Evolutionary conservation across 441 rosid species (phyloP), one percentile per base, ranked within the genome.

Genomic region (Biscutella auriculata): DNA sequence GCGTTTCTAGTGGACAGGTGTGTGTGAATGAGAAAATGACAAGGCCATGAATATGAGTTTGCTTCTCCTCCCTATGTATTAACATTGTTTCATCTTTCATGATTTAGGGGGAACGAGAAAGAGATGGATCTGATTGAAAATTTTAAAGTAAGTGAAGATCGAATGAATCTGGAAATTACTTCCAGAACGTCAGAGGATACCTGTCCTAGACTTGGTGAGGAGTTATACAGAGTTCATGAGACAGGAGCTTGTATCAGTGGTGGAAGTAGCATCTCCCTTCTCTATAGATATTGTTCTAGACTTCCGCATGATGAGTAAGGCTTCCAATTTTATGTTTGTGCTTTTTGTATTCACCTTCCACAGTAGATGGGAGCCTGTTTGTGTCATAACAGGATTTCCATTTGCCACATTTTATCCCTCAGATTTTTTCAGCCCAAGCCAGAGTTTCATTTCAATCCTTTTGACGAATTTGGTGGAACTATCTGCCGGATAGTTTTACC

Each of bases 241-340:
- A 74, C 97, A 2, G 93, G 97, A 66, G 98, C 98, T 71, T 75
- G 80, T 60, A 70, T 81, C 62, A 80, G 82, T 78, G 79, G 95
- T 67, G 96, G 82, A 70, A 83, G 82, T 74, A 83, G 95, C 77
- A 69, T 87, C 71, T 80, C 95, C 66, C 79, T 88, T 57, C 79
- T 93, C 55, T 80, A 87, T 62, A 85, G 65, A 34, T 93, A 87
- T 71, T 93, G 98, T 77, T 74, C 97, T 35, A 86, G 81, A 76
- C 95, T 93, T 47, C 93, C 95, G 10, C 99, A 78, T 68, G 99
- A 88, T 59, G 97, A 87, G 99, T 93, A 83, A 74, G 90, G 33
- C 57, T 57, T 48, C 64, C 35, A 54, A 12, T 48, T 39, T 65
- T 63, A 52, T 9, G n/a, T 61, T 70, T 45, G 30, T 71, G 44